Evolutionary conservation across 108 stramenopile species (phyloP).

Genomic region (Cyclostephanos tholiformis): DNA sequence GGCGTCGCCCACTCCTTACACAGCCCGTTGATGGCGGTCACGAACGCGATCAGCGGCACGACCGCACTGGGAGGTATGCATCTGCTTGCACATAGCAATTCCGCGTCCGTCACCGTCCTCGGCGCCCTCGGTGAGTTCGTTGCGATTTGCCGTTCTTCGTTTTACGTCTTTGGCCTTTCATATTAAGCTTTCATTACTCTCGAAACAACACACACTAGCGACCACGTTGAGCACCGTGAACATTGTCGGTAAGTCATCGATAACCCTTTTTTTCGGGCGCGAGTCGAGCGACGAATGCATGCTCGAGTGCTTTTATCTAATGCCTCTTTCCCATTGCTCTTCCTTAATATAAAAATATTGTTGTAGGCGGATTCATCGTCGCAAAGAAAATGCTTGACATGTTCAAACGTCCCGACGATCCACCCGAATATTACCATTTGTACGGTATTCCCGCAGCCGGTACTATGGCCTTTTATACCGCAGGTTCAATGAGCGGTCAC

Average conservation of each 20-base stretch:
- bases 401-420: slow-evolving; percentile 98
- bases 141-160: too few species aligned
- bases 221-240: slow-evolving; percentile 93
- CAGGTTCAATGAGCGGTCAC: slow-evolving; percentile 79
- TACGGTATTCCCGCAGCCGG: slow-evolving; percentile 95
- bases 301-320: too few species aligned
- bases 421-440: slow-evolving; percentile 96
- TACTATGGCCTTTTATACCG: slow-evolving; percentile 73
- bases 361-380: slow-evolving; percentile 89
- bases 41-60: slow-evolving; percentile 98
- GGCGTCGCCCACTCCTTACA: slow-evolving; percentile 97
- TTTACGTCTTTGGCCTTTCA: too few species aligned
- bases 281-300: background rate
- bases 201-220: too few species aligned
- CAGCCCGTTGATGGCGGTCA: slow-evolving; percentile 98
- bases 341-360: background rate
- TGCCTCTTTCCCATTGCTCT: background rate
- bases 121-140: too few species aligned
- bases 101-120: slow-evolving; percentile 66
- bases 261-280: too few species aligned
- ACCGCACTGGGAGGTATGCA: slow-evolving; percentile 99
- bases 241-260: slow-evolving; percentile 89
- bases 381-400: slow-evolving; percentile 99
- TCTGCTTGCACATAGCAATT: slow-evolving; percentile 83
- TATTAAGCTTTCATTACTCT: too few species aligned